A percentile compares a stretch with the other conserved stretches of the same genome.
These are phyloP conservation scores for Phragmites australis DNA, from an alignment of 176 grass and related monocot species.

Conservation along the genomic window DNA sequence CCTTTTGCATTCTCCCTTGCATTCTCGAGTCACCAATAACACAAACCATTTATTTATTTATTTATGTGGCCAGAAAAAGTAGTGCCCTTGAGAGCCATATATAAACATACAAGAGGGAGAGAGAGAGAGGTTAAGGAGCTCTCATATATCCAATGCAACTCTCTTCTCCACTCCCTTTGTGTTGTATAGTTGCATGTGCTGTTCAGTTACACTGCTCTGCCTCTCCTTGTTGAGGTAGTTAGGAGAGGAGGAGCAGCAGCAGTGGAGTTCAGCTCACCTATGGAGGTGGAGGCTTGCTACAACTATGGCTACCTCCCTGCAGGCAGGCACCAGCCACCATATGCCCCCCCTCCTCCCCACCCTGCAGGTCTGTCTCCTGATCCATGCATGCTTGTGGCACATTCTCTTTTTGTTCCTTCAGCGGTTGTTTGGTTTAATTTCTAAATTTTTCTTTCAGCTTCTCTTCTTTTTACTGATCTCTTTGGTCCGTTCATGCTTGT, in stretches of 20 bases:
- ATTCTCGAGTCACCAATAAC: conserved; percentile 31
- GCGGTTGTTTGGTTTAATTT: not conserved
- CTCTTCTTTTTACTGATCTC: not conserved
- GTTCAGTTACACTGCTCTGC: conserved; percentile 22
- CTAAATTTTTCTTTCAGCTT: not conserved
- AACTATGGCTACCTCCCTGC: conserved; percentile 39
- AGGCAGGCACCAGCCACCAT: conserved; percentile 39
- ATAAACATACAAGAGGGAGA: conserved; percentile 17
- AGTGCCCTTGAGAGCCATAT: conserved; percentile 8
- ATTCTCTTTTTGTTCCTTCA: not conserved
- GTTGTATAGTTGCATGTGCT: conserved; percentile 30
- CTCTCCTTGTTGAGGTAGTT: not conserved
- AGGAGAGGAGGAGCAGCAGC: not conserved
- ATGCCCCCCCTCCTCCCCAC: conserved; percentile 17
- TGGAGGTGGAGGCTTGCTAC: conserved; percentile 52
- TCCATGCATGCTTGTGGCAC: conserved; percentile 4
- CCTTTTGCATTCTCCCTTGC: not conserved
- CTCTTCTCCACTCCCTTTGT: conserved; percentile 27
- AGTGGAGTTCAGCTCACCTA: conserved; percentile 8
- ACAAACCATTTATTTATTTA: not conserved
- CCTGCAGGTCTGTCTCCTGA: conserved; percentile 33
- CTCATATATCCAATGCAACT: not conserved
- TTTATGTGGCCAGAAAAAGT: conserved; percentile 24
- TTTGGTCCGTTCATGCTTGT: not conserved
- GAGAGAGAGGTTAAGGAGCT: not conserved